phyloP scores from a whole-genome alignment of 306 rosid genomes.

The Trifolium repens region DNA sequence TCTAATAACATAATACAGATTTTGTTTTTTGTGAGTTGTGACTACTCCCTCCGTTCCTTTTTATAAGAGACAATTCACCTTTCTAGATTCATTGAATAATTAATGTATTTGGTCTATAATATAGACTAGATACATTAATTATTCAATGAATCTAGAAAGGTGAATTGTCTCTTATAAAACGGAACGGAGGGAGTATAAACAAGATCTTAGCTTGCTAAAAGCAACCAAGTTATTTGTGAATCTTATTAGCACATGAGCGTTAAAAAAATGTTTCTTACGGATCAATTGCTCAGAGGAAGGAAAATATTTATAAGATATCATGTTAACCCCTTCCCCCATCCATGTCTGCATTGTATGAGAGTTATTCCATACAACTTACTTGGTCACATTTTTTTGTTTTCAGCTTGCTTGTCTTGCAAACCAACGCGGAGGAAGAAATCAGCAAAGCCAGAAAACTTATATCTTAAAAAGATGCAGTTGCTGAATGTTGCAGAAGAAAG shows the following conservation, averaged over 20 bases:
- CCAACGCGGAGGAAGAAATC: conserved; percentile 76
- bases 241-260: not conserved
- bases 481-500: conserved; percentile 71
- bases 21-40: not conserved
- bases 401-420: conserved; percentile 80
- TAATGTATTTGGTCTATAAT: too few relatives aligned
- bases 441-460: conserved; percentile 67
- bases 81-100: too few relatives aligned
- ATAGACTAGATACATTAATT: too few relatives aligned
- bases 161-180: too few relatives aligned
- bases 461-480: conserved; percentile 71
- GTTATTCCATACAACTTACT: conserved; percentile 33
- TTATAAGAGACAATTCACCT: too few relatives aligned
- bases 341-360: not conserved
- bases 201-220: conserved; percentile 23
- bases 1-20: not conserved
- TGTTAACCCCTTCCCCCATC: conserved; percentile 21
- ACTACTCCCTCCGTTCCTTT: too few relatives aligned
- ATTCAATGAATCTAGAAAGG: too few relatives aligned
- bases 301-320: not conserved
- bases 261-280: not conserved
- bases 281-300: conserved; percentile 13
- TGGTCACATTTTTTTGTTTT: conserved; percentile 42
- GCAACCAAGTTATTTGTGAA: conserved; percentile 17
- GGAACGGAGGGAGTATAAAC: too few relatives aligned